Conservation (phyloP, 768 basidiomycete genomes). For the Russula emetica region DNA sequence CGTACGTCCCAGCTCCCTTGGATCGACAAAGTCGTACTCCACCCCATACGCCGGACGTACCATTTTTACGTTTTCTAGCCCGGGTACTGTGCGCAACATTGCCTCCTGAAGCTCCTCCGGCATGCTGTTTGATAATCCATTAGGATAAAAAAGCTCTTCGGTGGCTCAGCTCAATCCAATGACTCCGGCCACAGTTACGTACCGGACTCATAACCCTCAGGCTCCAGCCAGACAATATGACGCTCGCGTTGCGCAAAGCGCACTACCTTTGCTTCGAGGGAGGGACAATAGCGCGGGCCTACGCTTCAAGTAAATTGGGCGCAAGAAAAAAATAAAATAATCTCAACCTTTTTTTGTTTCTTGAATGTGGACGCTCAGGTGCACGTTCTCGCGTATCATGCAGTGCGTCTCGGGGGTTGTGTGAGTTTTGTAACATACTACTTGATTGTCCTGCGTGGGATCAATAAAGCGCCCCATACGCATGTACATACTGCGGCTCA, state of each 20-base stretch:
- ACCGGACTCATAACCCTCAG: constrained; percentile 90
- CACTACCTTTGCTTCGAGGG: constrained; percentile 80
- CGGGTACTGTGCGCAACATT: constrained; percentile 81
- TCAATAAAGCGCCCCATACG: background rate
- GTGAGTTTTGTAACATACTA: constrained; percentile 64
- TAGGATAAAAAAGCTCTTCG: constrained; percentile 82
- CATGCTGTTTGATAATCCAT: constrained; percentile 83
- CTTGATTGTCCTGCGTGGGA: constrained; percentile 59
- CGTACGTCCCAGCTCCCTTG: constrained; percentile 71
- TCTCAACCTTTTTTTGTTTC: constrained; percentile 76
- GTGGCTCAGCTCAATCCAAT: background rate
- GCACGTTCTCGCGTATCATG: constrained; percentile 70
- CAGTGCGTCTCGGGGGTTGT: constrained; percentile 73
- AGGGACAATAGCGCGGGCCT: constrained; percentile 92
- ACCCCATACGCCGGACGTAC: constrained; percentile 86
- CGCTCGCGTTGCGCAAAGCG: constrained; percentile 67
- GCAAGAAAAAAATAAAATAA: background rate
- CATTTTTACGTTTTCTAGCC: constrained; percentile 81
- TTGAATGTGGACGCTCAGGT: constrained; percentile 78
- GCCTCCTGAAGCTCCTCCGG: constrained; percentile 80
- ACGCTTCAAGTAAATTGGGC: background rate
- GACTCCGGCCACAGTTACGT: constrained; percentile 6
- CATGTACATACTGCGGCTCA: constrained; percentile 29
- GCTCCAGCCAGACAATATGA: constrained; percentile 86
- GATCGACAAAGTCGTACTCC: constrained; percentile 89